phyloP scores from a whole-genome alignment of 1,139 yeast genomes.

The Geotrichum carabidarum region DNA sequence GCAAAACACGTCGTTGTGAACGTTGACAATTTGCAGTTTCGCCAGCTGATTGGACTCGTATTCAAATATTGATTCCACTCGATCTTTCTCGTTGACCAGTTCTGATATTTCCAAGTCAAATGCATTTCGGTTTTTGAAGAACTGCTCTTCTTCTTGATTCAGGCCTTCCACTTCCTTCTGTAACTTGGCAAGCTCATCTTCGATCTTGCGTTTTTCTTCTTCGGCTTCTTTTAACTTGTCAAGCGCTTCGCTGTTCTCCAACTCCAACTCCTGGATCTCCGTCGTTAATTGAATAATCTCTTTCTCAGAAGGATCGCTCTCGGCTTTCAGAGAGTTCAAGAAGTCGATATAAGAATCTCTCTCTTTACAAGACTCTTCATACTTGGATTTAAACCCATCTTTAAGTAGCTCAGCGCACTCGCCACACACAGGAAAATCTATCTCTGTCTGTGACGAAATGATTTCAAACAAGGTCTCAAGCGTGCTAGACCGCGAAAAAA shows the following conservation, averaged over 20 bases:
- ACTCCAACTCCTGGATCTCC: slow-evolving; percentile 40
- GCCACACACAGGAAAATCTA: slow-evolving; percentile 84
- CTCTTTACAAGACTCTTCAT: slow-evolving; percentile 70
- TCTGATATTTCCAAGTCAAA: slow-evolving; percentile 48
- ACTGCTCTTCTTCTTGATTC: slow-evolving; percentile 42
- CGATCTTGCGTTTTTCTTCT: slow-evolving; percentile 30
- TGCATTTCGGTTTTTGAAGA: slow-evolving; percentile 48
- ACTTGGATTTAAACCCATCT: slow-evolving; percentile 62
- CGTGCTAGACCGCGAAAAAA: slow-evolving; percentile 44
- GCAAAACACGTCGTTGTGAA: slow-evolving; percentile 73
- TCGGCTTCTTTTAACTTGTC: slow-evolving; percentile 27
- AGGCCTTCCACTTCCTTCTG: slow-evolving; percentile 38
- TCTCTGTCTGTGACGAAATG: slow-evolving; percentile 61
- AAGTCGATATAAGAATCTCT: slow-evolving; percentile 74
- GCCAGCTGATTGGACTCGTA: slow-evolving; percentile 61
- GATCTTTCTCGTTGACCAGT: slow-evolving; percentile 51
- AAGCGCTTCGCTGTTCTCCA: slow-evolving; percentile 27
- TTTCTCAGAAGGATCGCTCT: slow-evolving; percentile 43
- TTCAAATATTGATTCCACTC: slow-evolving; percentile 58
- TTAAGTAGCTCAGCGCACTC: slow-evolving; percentile 73
- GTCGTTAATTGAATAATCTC: slow-evolving; percentile 44
- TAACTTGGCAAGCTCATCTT: slow-evolving; percentile 38
- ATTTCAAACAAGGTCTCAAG: slow-evolving; percentile 63
- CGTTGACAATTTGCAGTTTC: slow-evolving; percentile 65
- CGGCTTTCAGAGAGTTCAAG: slow-evolving; percentile 60